These are phyloP conservation scores for Trichophyton verrucosum DNA, from an alignment of 2,329 filamentous ascomycete species.

Conservation along the genomic window DNA sequence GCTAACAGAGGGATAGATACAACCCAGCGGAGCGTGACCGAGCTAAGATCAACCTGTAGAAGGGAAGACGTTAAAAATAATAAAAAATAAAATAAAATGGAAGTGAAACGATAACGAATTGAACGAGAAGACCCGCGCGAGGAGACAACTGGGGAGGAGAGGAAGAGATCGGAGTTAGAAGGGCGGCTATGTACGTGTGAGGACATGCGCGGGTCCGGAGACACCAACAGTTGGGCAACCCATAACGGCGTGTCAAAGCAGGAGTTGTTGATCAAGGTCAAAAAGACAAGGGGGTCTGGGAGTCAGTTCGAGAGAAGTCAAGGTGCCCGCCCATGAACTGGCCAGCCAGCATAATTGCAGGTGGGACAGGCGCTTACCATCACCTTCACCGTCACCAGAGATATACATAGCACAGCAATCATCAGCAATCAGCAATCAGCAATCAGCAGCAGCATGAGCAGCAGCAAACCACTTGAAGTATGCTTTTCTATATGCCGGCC, in stretches of 20 bases:
- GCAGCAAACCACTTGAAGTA: too few relatives aligned
- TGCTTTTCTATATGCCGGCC: not conserved
- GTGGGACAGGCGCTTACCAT: too few relatives aligned
- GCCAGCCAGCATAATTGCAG: too few relatives aligned
- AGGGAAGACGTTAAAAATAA: not conserved
- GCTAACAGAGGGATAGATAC: conserved; percentile 27
- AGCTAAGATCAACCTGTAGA: conserved; percentile 25
- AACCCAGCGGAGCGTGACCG: conserved; percentile 39
- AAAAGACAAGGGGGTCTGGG: too few relatives aligned
- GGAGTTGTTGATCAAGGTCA: too few relatives aligned
- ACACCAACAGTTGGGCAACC: not conserved
- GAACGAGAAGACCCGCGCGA: not conserved
- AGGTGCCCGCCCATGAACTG: too few relatives aligned
- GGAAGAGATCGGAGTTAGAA: not conserved
- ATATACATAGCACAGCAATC: too few relatives aligned
- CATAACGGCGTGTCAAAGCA: not conserved
- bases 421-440: too few relatives aligned
- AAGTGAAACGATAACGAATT: not conserved
- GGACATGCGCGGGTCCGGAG: not conserved
- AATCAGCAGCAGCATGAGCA: too few relatives aligned
- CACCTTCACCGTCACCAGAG: too few relatives aligned
- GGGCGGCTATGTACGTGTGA: not conserved
- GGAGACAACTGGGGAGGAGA: not conserved
- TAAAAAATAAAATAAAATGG: not conserved
- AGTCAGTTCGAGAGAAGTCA: too few relatives aligned